These are phyloP conservation scores for Melianthus villosus DNA, from an alignment of 441 rosid genomes.

Conservation along the genomic window DNA sequence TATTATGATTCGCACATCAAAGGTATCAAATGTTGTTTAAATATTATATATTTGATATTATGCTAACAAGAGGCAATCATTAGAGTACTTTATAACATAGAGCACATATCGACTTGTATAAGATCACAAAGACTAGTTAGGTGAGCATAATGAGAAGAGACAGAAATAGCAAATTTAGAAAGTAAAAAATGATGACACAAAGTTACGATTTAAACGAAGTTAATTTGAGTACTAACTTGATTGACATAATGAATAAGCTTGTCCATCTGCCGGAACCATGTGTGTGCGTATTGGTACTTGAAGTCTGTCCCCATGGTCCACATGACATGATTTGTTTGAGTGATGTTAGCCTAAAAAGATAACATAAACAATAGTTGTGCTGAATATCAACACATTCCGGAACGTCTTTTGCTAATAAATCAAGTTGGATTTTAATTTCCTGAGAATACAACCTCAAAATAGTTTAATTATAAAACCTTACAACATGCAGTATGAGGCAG, in stretches of 20 bases:
- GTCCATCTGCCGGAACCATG: constrained; percentile 95
- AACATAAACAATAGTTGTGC: neutral
- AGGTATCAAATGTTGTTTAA: too few species aligned
- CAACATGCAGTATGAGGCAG: neutral
- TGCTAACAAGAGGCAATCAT: too few species aligned
- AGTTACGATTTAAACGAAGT: neutral
- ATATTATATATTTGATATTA: too few species aligned
- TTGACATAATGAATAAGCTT: constrained; percentile 94
- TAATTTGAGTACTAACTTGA: constrained; percentile 27
- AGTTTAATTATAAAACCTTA: too few species aligned
- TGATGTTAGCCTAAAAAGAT: constrained; percentile 72
- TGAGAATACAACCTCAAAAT: neutral
- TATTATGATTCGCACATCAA: too few species aligned
- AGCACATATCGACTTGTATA: too few species aligned
- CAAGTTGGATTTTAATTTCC: too few species aligned
- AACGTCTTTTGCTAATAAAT: neutral
- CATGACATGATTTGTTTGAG: constrained; percentile 85
- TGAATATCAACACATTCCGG: neutral
- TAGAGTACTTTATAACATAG: too few species aligned
- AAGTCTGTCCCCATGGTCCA: constrained; percentile 99
- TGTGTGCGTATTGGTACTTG: constrained; percentile 77
- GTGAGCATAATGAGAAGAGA: too few species aligned
- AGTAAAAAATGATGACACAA: neutral
- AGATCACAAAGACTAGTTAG: too few species aligned
- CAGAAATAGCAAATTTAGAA: too few species aligned